These are phyloP conservation scores for Alternaria arbusti DNA, from an alignment of 2,329 filamentous ascomycete genomes.

Conservation along the genomic window DNA sequence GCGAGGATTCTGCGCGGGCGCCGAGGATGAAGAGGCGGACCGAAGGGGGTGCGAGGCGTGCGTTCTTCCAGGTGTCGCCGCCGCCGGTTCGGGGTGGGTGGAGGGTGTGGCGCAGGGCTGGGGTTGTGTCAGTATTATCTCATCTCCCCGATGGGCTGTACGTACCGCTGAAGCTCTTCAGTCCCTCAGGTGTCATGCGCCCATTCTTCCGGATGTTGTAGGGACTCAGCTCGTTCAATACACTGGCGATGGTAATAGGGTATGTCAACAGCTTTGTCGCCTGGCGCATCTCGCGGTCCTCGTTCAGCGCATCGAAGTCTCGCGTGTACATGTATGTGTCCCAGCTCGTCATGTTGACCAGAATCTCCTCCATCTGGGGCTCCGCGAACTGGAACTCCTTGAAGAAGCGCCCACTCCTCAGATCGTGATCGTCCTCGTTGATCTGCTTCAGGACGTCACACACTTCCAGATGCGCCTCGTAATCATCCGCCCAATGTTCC, in stretches of 20 bases:
- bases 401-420: constrained; percentile 88
- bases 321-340: constrained; percentile 94
- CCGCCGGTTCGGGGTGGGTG: constrained; percentile 85
- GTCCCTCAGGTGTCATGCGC: constrained; percentile 81
- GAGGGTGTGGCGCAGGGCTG: constrained; percentile 89
- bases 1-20: constrained; percentile 94
- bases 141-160: constrained; percentile 16
- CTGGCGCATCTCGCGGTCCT: constrained; percentile 88
- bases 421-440: constrained; percentile 97
- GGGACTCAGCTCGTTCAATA: constrained; percentile 92
- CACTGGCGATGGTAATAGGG: constrained; percentile 86
- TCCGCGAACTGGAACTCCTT: constrained; percentile 92
- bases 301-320: constrained; percentile 88
- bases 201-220: constrained; percentile 80
- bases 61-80: constrained; percentile 74
- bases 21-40: constrained; percentile 93
- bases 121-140: constrained; percentile 16
- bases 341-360: constrained; percentile 98
- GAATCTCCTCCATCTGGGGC: constrained; percentile 86
- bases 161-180: constrained; percentile 92
- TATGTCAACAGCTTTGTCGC: constrained; percentile 93
- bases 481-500: constrained; percentile 95
- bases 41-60: constrained; percentile 83
- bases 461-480: constrained; percentile 88
- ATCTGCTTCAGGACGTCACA: constrained; percentile 91